These are phyloP conservation scores for Sarocladium oryzae DNA, from an alignment of 2,329 filamentous ascomycete species.

Conservation along the genomic window DNA sequence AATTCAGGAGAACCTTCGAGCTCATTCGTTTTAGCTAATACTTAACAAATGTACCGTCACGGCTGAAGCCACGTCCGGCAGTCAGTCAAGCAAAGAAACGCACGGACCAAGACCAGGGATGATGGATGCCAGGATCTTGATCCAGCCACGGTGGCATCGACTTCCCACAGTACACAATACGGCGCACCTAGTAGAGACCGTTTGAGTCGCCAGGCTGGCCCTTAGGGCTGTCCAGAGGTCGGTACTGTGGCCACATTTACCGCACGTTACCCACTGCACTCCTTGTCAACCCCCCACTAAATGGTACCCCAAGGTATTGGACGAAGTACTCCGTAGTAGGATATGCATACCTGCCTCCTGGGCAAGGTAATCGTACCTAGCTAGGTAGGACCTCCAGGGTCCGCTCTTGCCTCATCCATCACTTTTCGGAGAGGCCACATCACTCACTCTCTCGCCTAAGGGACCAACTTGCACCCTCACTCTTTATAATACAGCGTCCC, in stretches of 20 bases:
- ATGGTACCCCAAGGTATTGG: too few relatives aligned
- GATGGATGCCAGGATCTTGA: constrained; percentile 5
- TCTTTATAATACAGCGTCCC: neutral
- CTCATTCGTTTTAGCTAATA: neutral
- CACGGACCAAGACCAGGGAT: constrained; percentile 3
- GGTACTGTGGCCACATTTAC: neutral
- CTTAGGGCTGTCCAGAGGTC: neutral
- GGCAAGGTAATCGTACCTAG: too few relatives aligned
- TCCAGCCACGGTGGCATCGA: constrained; percentile 6
- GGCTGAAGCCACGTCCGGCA: constrained; percentile 2
- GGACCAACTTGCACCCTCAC: neutral
- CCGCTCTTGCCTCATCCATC: constrained; percentile 7
- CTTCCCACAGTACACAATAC: neutral
- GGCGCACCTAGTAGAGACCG: neutral
- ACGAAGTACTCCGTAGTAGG: too few relatives aligned
- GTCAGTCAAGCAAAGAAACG: neutral
- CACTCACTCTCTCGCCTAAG: constrained; percentile 9
- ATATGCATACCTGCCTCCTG: too few relatives aligned
- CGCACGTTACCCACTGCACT: neutral
- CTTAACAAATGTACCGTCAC: neutral
- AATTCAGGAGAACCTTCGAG: neutral
- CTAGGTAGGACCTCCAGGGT: constrained; percentile 4
- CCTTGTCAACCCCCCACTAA: too few relatives aligned
- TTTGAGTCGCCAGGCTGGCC: too few relatives aligned
- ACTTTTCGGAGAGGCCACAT: constrained; percentile 10